Conservation (phyloP, 2,329 filamentous ascomycete species). For the Pseudogymnoascus sp. region DNA sequence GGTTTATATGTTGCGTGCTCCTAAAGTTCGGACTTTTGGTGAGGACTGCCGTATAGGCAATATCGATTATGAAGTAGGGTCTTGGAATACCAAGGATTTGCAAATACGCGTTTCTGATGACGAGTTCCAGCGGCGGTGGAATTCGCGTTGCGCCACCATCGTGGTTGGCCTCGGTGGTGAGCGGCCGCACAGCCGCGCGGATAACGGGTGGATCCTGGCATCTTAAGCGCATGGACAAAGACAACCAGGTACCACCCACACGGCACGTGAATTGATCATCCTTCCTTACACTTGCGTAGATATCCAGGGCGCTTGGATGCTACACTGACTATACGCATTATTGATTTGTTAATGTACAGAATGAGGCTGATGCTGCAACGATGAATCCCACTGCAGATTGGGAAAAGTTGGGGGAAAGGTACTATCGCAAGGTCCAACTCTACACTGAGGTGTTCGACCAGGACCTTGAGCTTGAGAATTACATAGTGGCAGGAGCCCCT, state of each 20-base stretch:
- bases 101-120: slow-evolving; percentile 5
- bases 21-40: neutral
- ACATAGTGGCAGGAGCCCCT: slow-evolving; percentile 81
- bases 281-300: neutral
- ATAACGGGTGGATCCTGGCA: neutral
- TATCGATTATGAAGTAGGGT: neutral
- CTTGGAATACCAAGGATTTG: neutral
- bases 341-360: slow-evolving; percentile 2
- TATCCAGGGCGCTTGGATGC: neutral
- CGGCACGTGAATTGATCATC: slow-evolving; percentile 3
- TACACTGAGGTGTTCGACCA: slow-evolving; percentile 91
- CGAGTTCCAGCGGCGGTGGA: neutral
- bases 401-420: slow-evolving; percentile 87
- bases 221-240: neutral
- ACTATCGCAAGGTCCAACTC: slow-evolving; percentile 89
- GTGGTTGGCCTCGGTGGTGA: neutral
- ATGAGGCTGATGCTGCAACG: neutral
- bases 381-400: slow-evolving; percentile 57
- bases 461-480: slow-evolving; percentile 91
- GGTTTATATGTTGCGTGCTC: neutral
- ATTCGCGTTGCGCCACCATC: slow-evolving; percentile 2
- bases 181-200: slow-evolving; percentile 2
- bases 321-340: neutral
- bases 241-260: slow-evolving; percentile 2
- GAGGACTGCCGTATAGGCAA: neutral